Base-by-base conservation (phyloP, 2,329 filamentous ascomycete genomes). In the Madurella mycetomatis region DNA sequence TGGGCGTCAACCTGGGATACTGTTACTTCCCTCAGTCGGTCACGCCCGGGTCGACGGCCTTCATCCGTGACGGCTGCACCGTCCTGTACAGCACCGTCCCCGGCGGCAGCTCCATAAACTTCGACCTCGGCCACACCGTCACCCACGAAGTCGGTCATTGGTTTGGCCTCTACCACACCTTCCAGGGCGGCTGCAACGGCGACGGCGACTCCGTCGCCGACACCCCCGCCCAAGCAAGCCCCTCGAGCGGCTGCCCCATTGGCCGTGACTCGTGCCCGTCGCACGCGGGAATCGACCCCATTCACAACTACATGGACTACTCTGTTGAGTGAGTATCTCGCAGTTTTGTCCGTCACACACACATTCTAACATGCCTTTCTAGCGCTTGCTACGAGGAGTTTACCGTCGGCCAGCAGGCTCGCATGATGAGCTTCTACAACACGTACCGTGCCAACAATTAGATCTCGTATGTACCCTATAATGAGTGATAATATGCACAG, bases 21-120 rank as follows among this genome's bases (percentile, higher is more conserved):
- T 76, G 72, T 69, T 76, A 75, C 68, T 76, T 75, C 68, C 76
- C 75, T 18, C 68, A 67, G 49, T 56, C 64, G 32, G 70, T 66
- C 45, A 57, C 62, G 15, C 32, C 60, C 13, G 69, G 70, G 41
- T 69, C 70, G 31, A 60, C 61, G 40, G 49, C 55, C 39, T 65
- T 62, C 55, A 60, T 61, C 60, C 56, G 56, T 42, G 68, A 70
- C 51, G 64, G 65, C 34, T 69, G 67, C 63, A 62, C 62, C 44
- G 61, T 70, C 40, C 54, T 65, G 19, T 62, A 58, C n/a, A 48
- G 42, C 39, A 64, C 63, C 19, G 60, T 69, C n/a, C 67, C 68
- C n/a, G 68, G 68, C 19, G 66, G 66, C 32, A 54, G 57, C 19
- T 9, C 49, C 13, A 57, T 63, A 25, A 65, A 64, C 59, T 70